Conservation (phyloP, 805 yeast species). For the Ogataea henricii region DNA sequence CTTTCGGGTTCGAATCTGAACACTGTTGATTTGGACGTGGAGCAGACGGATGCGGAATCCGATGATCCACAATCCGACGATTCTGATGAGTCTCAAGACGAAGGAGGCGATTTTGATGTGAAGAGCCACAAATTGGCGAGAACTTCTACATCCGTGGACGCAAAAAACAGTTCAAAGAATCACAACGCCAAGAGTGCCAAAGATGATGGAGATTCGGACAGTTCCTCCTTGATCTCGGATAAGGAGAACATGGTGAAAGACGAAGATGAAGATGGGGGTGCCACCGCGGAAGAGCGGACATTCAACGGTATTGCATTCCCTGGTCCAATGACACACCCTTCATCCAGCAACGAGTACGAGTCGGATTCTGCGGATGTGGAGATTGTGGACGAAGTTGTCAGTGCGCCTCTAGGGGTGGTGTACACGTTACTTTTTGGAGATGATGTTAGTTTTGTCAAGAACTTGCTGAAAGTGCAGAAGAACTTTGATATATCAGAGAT, state of each 20-base stretch:
- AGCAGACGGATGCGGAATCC: conserved; percentile 39
- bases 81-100: conserved; percentile 30
- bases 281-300: conserved; percentile 25
- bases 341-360: conserved; percentile 42
- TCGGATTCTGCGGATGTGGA: conserved; percentile 53
- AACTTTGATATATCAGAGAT: conserved; percentile 60
- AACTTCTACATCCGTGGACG: conserved; percentile 13
- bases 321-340: conserved; percentile 41
- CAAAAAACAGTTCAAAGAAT: not conserved
- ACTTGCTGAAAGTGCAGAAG: conserved; percentile 57
- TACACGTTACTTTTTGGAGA: conserved; percentile 63
- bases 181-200: conserved; percentile 10
- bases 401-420: conserved; percentile 68
- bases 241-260: conserved; percentile 36
- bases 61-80: conserved; percentile 31
- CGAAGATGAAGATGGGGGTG: conserved; percentile 25
- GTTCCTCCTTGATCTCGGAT: conserved; percentile 33
- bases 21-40: conserved; percentile 24
- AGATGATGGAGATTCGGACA: conserved; percentile 25
- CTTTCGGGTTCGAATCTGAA: conserved; percentile 31
- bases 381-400: conserved; percentile 52
- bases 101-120: conserved; percentile 21
- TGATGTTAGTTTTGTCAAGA: conserved; percentile 46
- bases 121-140: conserved; percentile 18
- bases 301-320: conserved; percentile 42